Conservation (phyloP, 148 eudicot species). For the Talinum fruticosum region DNA sequence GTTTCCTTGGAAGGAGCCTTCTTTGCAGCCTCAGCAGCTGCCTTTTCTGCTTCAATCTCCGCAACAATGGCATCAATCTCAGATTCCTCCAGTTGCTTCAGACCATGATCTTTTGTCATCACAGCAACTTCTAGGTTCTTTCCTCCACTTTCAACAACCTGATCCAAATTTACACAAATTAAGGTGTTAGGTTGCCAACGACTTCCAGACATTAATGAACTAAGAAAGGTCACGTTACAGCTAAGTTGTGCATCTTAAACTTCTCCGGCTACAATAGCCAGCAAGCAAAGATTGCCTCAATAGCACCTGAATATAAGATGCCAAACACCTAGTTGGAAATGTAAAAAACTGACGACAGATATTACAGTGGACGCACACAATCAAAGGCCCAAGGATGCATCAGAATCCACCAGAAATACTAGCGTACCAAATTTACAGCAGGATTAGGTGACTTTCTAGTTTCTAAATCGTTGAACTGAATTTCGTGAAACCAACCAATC, state of each 20-base stretch:
- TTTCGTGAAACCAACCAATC: background rate
- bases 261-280: background rate
- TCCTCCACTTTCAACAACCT: constrained; percentile 99
- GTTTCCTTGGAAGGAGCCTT: constrained; percentile 69
- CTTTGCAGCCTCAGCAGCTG: constrained; percentile 81
- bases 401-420: too few relatives aligned
- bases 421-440: background rate
- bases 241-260: background rate
- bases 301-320: background rate
- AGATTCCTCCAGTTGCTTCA: constrained; percentile 86
- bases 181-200: background rate
- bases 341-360: background rate
- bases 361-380: background rate
- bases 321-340: background rate
- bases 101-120: constrained; percentile 76
- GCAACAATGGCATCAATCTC: constrained; percentile 95
- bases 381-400: too few relatives aligned
- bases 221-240: background rate
- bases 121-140: constrained; percentile 97
- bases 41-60: constrained; percentile 95
- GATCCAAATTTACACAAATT: background rate
- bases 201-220: background rate
- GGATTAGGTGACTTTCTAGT: background rate
- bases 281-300: background rate
- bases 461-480: background rate